Evolutionary conservation across 192 early-diverging fungal genomes (phyloP), one percentile per base, ranked within the genome.

Genomic region (Glomus cerebriforme): DNA sequence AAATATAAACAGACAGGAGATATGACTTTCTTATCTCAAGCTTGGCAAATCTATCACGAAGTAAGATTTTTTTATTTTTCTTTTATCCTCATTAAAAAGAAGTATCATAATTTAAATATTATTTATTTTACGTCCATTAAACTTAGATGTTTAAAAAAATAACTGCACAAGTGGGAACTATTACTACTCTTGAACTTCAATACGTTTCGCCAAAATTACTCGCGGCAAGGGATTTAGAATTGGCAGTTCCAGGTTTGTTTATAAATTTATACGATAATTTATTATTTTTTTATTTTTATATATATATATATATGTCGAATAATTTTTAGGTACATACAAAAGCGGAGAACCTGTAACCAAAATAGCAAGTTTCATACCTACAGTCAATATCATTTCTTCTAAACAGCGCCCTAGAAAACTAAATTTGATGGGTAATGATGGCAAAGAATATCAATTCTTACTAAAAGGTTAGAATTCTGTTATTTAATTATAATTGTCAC

Each of bases 41-140:
- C 96, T 4, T 98, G 97, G 97, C 95, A 98, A 77, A 82, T 95
- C 39, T 98, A 98, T 81, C 94, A 92, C 67, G 90, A 92, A 49
- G 93, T 93, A 54, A 26, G 15, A 10, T 24, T 10, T 45, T 17
- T 26, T 3, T 7, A 17, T 27, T 31, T 31, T 7, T 35, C 5
- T 8, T 19, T 37, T 17, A 2, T 22, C 1, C 3, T 32, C 19
- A 34, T 5, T 67, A n/a, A 39, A 69, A 8, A 69, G 15, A 68
- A 15, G 2, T 37, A 8, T 9, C 7, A 24, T 22, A 47, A 58
- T 59, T 58, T 58, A 73, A n/a, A n/a, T 29, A 39, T 0, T 39
- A 8, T 9, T 68, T 13, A 19, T 68, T n/a, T 31, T 37, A 31
- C 10, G 7, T 37, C 15, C 26, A 22, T 37, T 7, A 68, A 31